Evolutionary conservation across 2,329 filamentous ascomycete genomes (phyloP), one percentile per base, ranked within the genome.

Genomic region (Ophiostoma novo-ulmi): DNA sequence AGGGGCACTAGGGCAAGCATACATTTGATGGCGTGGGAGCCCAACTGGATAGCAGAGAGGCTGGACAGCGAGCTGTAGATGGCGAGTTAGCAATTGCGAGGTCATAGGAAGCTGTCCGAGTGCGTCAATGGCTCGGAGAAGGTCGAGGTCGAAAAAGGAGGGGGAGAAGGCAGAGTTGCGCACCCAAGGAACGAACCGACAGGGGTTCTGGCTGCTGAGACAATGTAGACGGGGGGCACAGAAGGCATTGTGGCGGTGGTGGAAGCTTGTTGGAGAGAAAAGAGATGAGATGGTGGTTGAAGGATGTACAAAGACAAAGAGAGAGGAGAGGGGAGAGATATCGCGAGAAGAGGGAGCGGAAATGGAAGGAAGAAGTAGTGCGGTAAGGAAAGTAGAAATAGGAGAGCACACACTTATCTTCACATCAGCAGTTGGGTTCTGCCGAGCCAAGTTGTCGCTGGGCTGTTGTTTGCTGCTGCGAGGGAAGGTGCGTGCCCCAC

Each of bases 121-220:
- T 11, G 6, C 10, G 26, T 13, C 70, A 69, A 66, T 70, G 66
- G 55, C 66, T 48, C 52, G 11, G 36, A 39, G 31, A 11, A 39
- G 63, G n/a, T 14, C 52, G 22, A 26, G 52, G 67, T 36, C 20
- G 61, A 63, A 31, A 52, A 20, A n/a, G 70, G 71, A 69, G 70
- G 67, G 67, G 68, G n/a, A 7, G 20, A 64, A 38, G 67, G 20
- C 22, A 39, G 36, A n/a, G 52, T 22, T 52, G 69, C 86, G 80
- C 82, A 97, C 93, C 95, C 95, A 78, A 97, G 88, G 83, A 99
- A 99, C 75, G 92, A 94, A 77, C 95, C 95, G 75, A 97, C 86
- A 69, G 95, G 95, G 75, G 95, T 99, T 82, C 94, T 89, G 78
- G 89, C 92, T 74, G 89, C 91, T 72, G 95, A 95, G 78, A 97